These are phyloP conservation scores for Glutinoglossum americanum DNA, from an alignment of 495 filamentous ascomycete genomes.

Conservation along the genomic window DNA sequence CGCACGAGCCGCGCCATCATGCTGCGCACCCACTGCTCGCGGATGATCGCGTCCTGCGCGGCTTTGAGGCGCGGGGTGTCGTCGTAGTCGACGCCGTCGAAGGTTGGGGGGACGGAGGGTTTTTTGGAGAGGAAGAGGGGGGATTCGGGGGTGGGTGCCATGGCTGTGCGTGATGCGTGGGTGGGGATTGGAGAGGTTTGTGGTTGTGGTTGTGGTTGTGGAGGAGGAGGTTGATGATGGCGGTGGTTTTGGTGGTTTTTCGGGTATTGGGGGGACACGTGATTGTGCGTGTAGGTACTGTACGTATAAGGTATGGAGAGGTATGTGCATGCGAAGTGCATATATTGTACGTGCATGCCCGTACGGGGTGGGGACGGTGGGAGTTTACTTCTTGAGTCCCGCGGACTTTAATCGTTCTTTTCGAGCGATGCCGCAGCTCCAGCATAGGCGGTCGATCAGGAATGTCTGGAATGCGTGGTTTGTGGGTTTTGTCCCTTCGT, in stretches of 20 bases:
- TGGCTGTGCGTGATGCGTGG: conserved; percentile 15
- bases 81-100: conserved; percentile 92
- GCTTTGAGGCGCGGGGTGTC: conserved; percentile 78
- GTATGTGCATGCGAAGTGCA: too few relatives aligned
- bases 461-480: background rate
- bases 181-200: too few relatives aligned
- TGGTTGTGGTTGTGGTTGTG: background rate
- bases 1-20: conserved; percentile 94
- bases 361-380: too few relatives aligned
- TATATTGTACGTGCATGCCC: too few relatives aligned
- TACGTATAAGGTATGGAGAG: background rate
- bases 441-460: background rate
- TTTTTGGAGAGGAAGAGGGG: conserved; percentile 81
- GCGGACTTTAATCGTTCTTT: background rate
- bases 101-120: conserved; percentile 79
- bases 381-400: too few relatives aligned
- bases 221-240: background rate
- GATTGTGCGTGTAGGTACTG: too few relatives aligned
- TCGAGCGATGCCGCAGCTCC: background rate
- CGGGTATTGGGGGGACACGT: too few relatives aligned
- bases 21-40: conserved; percentile 89
- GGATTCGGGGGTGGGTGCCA: conserved; percentile 78
- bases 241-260: background rate
- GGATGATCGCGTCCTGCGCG: conserved; percentile 81
- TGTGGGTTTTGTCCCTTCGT: background rate